Conservation (phyloP, 1,284 basidiomycete species). For the Caloboletus firmus region DNA sequence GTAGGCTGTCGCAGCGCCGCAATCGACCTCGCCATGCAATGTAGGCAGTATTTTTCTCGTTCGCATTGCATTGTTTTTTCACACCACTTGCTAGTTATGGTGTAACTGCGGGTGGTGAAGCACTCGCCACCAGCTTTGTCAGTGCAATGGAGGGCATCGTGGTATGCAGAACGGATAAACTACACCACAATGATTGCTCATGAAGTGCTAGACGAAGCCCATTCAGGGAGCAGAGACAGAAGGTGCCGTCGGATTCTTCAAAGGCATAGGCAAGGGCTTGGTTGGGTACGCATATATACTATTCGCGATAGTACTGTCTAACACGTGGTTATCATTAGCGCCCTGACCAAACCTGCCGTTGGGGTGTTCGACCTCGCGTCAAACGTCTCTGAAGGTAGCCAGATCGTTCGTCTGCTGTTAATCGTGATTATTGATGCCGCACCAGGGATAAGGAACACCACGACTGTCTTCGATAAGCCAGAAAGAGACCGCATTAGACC, state of each 20-base stretch:
- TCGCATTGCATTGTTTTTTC: conserved; percentile 7
- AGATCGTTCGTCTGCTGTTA: not conserved
- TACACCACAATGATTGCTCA: not conserved
- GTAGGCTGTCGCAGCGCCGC: conserved; percentile 85
- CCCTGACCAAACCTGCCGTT: conserved; percentile 94
- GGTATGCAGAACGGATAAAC: conserved; percentile 47
- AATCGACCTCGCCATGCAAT: conserved; percentile 97
- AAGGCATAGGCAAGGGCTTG: conserved; percentile 95
- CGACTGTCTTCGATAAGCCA: conserved; percentile 94
- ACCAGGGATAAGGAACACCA: conserved; percentile 89
- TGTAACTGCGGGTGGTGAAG: conserved; percentile 91
- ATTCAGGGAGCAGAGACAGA: conserved; percentile 95
- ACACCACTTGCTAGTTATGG: conserved; percentile 67
- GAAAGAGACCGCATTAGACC: conserved; percentile 87
- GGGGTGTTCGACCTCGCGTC: conserved; percentile 96
- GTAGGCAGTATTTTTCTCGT: conserved; percentile 43
- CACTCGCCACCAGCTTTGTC: conserved; percentile 90
- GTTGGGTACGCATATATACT: conserved; percentile 67
- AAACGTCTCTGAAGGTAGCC: conserved; percentile 87
- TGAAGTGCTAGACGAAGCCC: conserved; percentile 72
- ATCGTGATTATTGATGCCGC: conserved; percentile 5
- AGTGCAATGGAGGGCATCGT: conserved; percentile 96
- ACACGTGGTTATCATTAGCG: conserved; percentile 45
- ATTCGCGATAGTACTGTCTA: conserved; percentile 14
- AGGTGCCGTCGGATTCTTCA: conserved; percentile 96